Evolutionary conservation across 2,329 filamentous ascomycete genomes (phyloP).

Genomic region (Trichophyton schoenleinii): DNA sequence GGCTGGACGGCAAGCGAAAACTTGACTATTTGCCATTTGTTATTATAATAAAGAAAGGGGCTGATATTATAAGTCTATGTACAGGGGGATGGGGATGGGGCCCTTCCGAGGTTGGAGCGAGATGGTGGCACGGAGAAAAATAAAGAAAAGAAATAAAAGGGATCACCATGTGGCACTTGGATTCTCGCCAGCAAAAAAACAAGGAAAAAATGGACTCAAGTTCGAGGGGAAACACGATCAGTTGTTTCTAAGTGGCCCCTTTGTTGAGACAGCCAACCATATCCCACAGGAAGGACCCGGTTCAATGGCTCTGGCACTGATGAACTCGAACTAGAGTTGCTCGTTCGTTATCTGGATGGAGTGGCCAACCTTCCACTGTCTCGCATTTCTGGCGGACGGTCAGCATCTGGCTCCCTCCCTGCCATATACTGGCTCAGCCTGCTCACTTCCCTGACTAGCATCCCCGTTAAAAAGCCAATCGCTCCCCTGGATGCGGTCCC

Average conservation of each 20-base stretch:
- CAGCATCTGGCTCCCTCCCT: slow-evolving; percentile 19
- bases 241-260: neutral
- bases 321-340: neutral
- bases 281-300: neutral
- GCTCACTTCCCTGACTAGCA: slow-evolving; percentile 13
- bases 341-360: neutral
- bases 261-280: neutral
- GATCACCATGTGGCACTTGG: slow-evolving; percentile 1
- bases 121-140: no score
- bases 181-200: neutral
- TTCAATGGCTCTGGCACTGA: neutral
- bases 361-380: neutral
- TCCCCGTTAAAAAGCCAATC: neutral
- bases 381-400: neutral
- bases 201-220: neutral
- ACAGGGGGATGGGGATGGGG: neutral
- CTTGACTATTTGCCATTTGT: neutral
- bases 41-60: neutral
- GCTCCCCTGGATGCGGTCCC: neutral
- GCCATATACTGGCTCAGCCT: slow-evolving; percentile 15
- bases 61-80: neutral
- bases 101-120: neutral
- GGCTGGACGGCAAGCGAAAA: neutral
- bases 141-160: neutral
- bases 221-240: neutral